phyloP scores from a whole-genome alignment of 768 basidiomycete species.

The Leccinellum luteum region DNA sequence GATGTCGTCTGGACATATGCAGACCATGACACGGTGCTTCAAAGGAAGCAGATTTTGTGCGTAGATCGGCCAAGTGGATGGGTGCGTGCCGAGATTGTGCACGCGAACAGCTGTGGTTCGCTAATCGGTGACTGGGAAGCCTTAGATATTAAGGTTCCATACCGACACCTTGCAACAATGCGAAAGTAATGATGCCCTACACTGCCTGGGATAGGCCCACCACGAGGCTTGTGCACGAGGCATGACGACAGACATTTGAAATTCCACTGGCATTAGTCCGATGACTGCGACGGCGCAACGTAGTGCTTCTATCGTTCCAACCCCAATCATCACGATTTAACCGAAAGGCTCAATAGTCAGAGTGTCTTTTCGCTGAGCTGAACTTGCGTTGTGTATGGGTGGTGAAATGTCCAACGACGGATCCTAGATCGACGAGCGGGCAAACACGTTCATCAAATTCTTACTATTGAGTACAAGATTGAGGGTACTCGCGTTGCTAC shows the following conservation, averaged over 20 bases:
- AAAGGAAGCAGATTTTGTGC: slow-evolving; percentile 52
- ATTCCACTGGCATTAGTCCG: background rate
- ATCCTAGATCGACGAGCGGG: background rate
- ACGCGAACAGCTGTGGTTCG: slow-evolving; percentile 27
- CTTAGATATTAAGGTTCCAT: slow-evolving; percentile 9
- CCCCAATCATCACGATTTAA: background rate
- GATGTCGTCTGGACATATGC: slow-evolving; percentile 37
- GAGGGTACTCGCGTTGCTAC: background rate
- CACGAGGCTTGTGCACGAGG: background rate
- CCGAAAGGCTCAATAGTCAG: background rate
- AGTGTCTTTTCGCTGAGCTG: no score
- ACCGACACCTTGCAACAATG: slow-evolving; percentile 9
- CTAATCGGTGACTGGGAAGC: background rate
- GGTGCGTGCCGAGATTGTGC: slow-evolving; percentile 26
- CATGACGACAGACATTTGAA: background rate
- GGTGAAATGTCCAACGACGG: background rate
- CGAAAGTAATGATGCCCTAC: background rate
- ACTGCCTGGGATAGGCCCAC: background rate
- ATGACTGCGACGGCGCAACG: background rate
- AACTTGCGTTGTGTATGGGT: no score
- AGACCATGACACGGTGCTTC: slow-evolving; percentile 39
- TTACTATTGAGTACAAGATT: background rate
- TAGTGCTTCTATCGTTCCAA: background rate
- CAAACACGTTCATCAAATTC: background rate
- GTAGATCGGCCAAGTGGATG: slow-evolving; percentile 53